These are phyloP conservation scores for Mortierella sp. DNA, from an alignment of 371 early-diverging fungal genomes.

Conservation along the genomic window DNA sequence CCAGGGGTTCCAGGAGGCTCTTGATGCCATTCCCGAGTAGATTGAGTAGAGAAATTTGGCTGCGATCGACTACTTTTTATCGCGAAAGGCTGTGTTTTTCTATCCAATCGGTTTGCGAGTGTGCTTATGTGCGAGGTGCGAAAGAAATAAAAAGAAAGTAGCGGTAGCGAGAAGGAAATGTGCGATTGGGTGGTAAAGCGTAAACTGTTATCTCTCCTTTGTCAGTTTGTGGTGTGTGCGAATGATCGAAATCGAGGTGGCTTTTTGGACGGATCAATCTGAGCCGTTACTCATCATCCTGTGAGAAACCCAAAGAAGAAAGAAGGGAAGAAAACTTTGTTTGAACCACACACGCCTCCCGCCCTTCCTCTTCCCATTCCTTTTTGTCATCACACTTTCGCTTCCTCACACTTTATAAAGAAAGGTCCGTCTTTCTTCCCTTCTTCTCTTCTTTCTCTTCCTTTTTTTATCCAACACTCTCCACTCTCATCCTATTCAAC, in stretches of 20 bases:
- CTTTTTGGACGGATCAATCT: background rate
- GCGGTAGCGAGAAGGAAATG: background rate
- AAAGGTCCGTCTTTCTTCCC: background rate
- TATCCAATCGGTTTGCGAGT: background rate
- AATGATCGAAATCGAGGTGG: background rate
- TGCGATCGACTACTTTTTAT: background rate
- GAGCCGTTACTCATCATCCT: background rate
- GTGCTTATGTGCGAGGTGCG: background rate
- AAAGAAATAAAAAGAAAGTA: background rate
- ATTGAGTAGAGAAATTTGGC: background rate
- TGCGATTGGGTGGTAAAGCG: background rate
- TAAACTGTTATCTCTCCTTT: slow-evolving; percentile 3
- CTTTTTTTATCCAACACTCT: background rate
- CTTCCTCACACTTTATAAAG: background rate
- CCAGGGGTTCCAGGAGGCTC: slow-evolving; percentile 75
- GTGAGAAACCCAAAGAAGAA: background rate
- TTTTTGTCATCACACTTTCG: slow-evolving; percentile 4
- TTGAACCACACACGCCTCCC: background rate
- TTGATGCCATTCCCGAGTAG: slow-evolving; percentile 68
- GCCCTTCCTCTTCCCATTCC: background rate
- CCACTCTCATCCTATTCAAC: background rate
- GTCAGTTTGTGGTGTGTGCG: background rate
- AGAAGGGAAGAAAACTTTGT: slow-evolving; percentile 5
- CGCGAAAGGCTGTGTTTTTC: background rate
- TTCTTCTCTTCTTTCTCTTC: background rate